These are phyloP conservation scores for Penicillium roqueforti DNA, from an alignment of 495 filamentous ascomycete genomes.

Conservation along the genomic window DNA sequence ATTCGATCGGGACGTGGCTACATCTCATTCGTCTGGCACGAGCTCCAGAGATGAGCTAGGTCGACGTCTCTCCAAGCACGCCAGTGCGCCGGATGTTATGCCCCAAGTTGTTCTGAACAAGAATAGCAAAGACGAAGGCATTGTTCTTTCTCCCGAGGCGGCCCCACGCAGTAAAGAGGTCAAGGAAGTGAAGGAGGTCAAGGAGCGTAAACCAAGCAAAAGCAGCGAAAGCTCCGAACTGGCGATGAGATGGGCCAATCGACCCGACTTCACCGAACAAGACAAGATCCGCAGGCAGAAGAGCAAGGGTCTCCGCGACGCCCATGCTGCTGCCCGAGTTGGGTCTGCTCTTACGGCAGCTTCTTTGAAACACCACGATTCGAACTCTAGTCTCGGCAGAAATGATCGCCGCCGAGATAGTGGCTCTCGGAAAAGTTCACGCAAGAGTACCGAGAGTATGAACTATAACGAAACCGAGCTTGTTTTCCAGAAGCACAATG, in stretches of 20 bases:
- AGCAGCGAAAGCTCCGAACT: constrained; percentile 46
- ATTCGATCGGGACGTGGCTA: constrained; percentile 57
- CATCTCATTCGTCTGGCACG: constrained; percentile 57
- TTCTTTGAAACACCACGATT: constrained; percentile 63
- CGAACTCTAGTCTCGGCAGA: constrained; percentile 53
- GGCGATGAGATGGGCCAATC: constrained; percentile 43
- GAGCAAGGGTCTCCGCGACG: constrained; percentile 57
- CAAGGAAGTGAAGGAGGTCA: too few relatives aligned
- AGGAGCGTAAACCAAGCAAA: constrained; percentile 41
- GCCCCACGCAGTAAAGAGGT: constrained; percentile 34
- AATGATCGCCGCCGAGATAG: constrained; percentile 38
- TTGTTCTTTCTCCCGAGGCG: constrained; percentile 51
- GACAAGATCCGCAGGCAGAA: constrained; percentile 53
- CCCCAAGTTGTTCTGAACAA: constrained; percentile 63
- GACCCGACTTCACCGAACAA: constrained; percentile 48
- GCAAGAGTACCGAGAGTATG: constrained; percentile 53
- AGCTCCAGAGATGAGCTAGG: constrained; percentile 56
- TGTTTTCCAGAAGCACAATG: constrained; percentile 56
- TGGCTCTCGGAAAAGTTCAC: constrained; percentile 32
- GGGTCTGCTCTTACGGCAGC: constrained; percentile 58
- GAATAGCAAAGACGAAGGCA: constrained; percentile 55
- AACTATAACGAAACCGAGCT: constrained; percentile 57
- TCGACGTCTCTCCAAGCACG: constrained; percentile 62
- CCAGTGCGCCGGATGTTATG: constrained; percentile 64
- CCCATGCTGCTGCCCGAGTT: constrained; percentile 51